A percentile compares a stretch with the other conserved stretches of the same genome.
Conservation (phyloP, 1,139 yeast species). For the Lodderomyces beijingensis region DNA sequence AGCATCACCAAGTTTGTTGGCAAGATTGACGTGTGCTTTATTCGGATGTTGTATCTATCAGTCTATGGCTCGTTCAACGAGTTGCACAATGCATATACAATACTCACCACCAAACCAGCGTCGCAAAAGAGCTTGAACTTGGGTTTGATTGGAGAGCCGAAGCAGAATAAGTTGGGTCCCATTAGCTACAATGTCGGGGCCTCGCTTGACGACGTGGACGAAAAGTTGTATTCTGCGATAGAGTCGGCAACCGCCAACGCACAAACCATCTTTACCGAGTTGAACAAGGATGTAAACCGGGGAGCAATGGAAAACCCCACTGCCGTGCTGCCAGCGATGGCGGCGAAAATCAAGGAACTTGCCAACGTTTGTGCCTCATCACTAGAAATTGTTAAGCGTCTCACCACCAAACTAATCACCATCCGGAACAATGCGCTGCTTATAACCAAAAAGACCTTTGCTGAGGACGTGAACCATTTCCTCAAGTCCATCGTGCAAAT, state of each 20-base stretch:
- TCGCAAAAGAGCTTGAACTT: constrained; percentile 10
- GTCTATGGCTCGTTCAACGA: constrained; percentile 74
- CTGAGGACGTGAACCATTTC: constrained; percentile 84
- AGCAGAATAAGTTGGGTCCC: constrained; percentile 24
- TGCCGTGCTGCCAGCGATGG: constrained; percentile 32
- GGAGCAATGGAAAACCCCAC: constrained; percentile 44
- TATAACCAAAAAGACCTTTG: constrained; percentile 62
- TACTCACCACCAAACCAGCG: constrained; percentile 36
- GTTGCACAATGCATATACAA: constrained; percentile 65
- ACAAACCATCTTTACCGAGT: constrained; percentile 71
- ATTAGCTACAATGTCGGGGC: constrained; percentile 15
- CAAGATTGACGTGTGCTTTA: constrained; percentile 62
- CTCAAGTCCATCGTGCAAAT: constrained; percentile 80
- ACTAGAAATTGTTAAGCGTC: constrained; percentile 71
- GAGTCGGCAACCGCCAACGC: constrained; percentile 73
- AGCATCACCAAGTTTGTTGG: constrained; percentile 46
- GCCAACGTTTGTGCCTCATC: constrained; percentile 76
- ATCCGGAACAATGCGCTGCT: constrained; percentile 48
- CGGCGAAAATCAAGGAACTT: constrained; percentile 69
- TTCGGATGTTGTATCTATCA: constrained; percentile 69
- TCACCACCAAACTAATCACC: constrained; percentile 53
- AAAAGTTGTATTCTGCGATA: constrained; percentile 70
- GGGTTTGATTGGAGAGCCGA: constrained; percentile 14
- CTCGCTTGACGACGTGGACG: constrained; percentile 57
- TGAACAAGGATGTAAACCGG: constrained; percentile 71